Conservation (phyloP, 225 moss, liverwort and hornwort species). For the Polytrichum formosum region DNA sequence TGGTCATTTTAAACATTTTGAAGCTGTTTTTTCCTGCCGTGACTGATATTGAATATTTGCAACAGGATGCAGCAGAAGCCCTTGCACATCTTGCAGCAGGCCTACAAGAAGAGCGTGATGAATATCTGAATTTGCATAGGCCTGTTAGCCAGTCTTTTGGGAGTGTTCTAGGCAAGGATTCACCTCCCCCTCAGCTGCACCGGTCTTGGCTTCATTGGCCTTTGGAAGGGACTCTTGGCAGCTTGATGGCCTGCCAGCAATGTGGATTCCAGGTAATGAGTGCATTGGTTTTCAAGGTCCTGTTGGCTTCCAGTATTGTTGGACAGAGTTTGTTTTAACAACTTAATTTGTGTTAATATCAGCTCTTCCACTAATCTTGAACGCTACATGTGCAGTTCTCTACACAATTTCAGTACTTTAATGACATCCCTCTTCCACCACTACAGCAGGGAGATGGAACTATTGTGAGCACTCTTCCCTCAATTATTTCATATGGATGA, state of each 20-base stretch:
- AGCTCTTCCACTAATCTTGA: background rate
- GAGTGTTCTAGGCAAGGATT: conserved; percentile 38
- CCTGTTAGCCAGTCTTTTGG: conserved; percentile 81
- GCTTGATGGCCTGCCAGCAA: conserved; percentile 81
- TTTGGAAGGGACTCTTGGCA: conserved; percentile 86
- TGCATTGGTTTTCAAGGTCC: background rate
- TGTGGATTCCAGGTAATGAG: conserved; percentile 77
- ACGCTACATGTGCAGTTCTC: conserved; percentile 60
- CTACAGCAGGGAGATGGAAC: conserved; percentile 64
- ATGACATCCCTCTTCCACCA: conserved; percentile 76
- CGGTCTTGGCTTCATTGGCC: conserved; percentile 92
- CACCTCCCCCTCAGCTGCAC: conserved; percentile 37
- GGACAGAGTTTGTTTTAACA: too few species aligned
- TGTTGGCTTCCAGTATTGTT: too few species aligned
- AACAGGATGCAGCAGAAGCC: conserved; percentile 91
- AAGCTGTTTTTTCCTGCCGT: too few species aligned
- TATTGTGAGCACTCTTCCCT: conserved; percentile 55
- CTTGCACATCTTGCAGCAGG: conserved; percentile 79
- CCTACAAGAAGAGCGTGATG: conserved; percentile 81
- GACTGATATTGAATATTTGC: background rate
- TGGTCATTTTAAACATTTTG: background rate
- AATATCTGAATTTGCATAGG: conserved; percentile 65
- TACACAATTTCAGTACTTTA: conserved; percentile 85
- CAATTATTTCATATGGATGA: background rate
- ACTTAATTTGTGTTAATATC: background rate